Base-by-base conservation (phyloP, 495 filamentous ascomycete genomes). In the Neurospora sp. region DNA sequence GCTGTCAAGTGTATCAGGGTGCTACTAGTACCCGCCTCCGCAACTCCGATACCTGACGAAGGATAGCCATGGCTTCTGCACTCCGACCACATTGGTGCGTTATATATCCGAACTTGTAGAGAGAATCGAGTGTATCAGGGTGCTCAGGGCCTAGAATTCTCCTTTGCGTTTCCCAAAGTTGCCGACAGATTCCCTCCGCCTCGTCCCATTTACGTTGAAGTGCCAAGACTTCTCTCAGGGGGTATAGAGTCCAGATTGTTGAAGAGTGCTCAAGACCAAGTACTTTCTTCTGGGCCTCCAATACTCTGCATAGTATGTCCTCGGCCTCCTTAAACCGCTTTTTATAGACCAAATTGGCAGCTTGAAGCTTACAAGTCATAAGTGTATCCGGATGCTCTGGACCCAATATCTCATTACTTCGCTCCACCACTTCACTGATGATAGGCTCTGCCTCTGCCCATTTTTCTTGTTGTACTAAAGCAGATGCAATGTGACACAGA, bases 401-500 rank as follows among this genome's bases (percentile, higher is more conserved):
- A 44, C 41, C 41, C 0, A 9, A 0, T 18, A 44, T 9, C 16
- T 44, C 16, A n/a, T 18, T 9, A 44, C 0, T 0, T 44, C 16
- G 16, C 41, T 44, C 41, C 41, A 44, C 41, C 16, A 2, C 0
- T 9, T 44, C 16, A 44, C 9, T 2, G 41, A 44, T 44, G 16
- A 9, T 44, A n/a, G 41, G 41, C 16, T 44, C 41, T 0, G 41
- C 41, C 41, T 44, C 16, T 44, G 16, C 7, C 41, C 41, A 18
- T 8, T n/a, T 44, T 44, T n/a, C 6, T 44, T 44, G 41, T 18
- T 0, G 0, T 2, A 0, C 2, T 44, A 44, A 44, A n/a, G 1
- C 41, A 18, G 0, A 0, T n/a, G 41, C 6, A 44, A 44, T 0
- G 2, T 0, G 0, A 44, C 4, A 7, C 16, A 44, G 6, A 44